These are phyloP conservation scores for Canavalia gladiata DNA, from an alignment of 306 rosid species.

Conservation along the genomic window DNA sequence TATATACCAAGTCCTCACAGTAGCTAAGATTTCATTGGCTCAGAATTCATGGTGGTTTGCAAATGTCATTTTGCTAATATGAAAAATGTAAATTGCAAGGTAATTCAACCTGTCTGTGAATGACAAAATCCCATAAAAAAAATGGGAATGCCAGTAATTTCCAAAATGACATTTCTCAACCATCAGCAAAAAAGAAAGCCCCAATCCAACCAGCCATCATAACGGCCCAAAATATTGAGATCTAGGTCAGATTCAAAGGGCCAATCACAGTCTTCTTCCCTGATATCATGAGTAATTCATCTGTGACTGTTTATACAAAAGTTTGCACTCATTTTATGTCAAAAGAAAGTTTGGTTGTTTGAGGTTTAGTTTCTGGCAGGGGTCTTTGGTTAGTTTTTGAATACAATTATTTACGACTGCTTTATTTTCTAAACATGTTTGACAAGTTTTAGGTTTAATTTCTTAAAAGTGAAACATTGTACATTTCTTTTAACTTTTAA, in stretches of 20 bases:
- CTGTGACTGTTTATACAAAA: neutral
- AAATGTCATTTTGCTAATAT: neutral
- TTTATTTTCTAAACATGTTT: neutral
- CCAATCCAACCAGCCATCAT: neutral
- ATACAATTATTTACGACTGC: neutral
- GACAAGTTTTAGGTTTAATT: slow-evolving; percentile 9
- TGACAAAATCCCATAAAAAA: slow-evolving; percentile 9
- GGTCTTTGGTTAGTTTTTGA: neutral
- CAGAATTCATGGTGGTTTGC: slow-evolving; percentile 1
- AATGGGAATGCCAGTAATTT: neutral
- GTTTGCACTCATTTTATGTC: neutral
- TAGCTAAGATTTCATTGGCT: neutral
- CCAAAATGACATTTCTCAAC: neutral
- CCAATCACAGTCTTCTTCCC: no score
- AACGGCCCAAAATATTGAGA: no score
- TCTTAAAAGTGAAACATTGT: neutral
- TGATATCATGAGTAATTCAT: neutral
- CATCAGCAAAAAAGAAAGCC: neutral
- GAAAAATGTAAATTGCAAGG: neutral
- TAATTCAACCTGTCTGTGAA: neutral
- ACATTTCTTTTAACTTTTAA: no score
- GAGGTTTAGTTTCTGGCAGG: neutral
- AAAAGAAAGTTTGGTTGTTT: neutral
- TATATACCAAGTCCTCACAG: slow-evolving; percentile 2
- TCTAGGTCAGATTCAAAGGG: no score